Conservation (phyloP, 140 eudicot genomes). For the Anethum foeniculum region DNA sequence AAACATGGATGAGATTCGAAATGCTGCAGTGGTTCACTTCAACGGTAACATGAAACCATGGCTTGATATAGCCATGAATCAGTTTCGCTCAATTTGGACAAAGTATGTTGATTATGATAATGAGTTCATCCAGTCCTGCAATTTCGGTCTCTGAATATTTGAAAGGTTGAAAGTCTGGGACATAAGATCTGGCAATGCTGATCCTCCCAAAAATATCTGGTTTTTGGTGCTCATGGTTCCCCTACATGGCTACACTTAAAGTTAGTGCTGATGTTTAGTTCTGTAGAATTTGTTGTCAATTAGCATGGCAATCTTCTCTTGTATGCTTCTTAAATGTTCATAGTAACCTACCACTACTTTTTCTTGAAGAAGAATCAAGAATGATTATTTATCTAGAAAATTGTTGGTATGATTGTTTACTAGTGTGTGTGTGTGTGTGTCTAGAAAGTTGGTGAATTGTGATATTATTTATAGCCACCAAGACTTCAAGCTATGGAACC, state of each 20-base stretch:
- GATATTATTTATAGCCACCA: background rate
- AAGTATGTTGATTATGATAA: slow-evolving; percentile 82
- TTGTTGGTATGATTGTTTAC: slow-evolving; percentile 4
- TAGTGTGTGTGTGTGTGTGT: background rate
- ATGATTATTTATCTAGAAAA: slow-evolving; percentile 14
- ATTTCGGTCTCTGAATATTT: slow-evolving; percentile 55
- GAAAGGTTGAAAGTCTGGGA: slow-evolving; percentile 19
- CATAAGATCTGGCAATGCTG: slow-evolving; percentile 21
- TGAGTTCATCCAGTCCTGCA: slow-evolving; percentile 83
- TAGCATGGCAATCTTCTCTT: slow-evolving; percentile 16
- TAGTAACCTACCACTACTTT: background rate
- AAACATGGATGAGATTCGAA: slow-evolving; percentile 74
- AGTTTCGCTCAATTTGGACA: slow-evolving; percentile 86
- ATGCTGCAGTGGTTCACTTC: slow-evolving; percentile 91
- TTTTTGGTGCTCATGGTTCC: slow-evolving; percentile 14
- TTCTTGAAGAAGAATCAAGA: slow-evolving; percentile 11
- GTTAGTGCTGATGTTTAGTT: slow-evolving; percentile 18
- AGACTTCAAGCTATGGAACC: background rate
- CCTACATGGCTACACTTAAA: slow-evolving; percentile 28
- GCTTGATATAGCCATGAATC: slow-evolving; percentile 90
- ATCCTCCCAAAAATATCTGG: slow-evolving; percentile 24
- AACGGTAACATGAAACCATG: slow-evolving; percentile 95
- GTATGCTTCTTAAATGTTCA: slow-evolving; percentile 14
- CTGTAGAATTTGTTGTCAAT: slow-evolving; percentile 8
- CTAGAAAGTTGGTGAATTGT: background rate